Evolutionary conservation across 1,284 basidiomycete species (phyloP).

Genomic region (Wallemia hederae): DNA sequence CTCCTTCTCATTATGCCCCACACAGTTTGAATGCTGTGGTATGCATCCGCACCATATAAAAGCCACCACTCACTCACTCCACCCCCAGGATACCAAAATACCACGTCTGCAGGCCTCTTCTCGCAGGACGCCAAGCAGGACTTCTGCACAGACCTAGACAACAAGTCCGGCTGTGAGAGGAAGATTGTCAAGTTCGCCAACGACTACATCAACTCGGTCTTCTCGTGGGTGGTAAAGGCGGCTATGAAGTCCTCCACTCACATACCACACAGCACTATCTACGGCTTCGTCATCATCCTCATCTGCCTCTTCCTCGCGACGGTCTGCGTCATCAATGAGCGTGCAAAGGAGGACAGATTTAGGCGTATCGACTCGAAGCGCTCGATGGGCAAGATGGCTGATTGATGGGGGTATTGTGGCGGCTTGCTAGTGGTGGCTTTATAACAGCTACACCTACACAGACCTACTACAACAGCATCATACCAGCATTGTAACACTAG

Average conservation of each 20-base stretch:
- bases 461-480: too few species aligned
- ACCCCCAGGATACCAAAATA: conserved; percentile 3
- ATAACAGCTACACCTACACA: too few species aligned
- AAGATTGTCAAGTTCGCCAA: background rate
- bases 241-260: too few species aligned
- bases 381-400: background rate
- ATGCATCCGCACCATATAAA: background rate
- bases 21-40: conserved; percentile 42
- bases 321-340: conserved; percentile 49
- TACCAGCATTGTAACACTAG: too few species aligned
- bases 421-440: too few species aligned
- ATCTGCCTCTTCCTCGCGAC: conserved; percentile 40
- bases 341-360: background rate
- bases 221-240: background rate
- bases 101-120: background rate
- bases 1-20: conserved; percentile 21
- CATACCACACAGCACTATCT: conserved; percentile 19
- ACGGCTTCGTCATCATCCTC: conserved; percentile 55
- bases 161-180: background rate
- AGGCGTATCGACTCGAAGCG: background rate
- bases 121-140: background rate
- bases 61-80: conserved; percentile 9
- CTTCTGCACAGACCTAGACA: background rate
- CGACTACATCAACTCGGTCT: background rate
- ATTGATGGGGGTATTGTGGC: background rate